Evolutionary conservation across 306 rosid genomes (phyloP).

Genomic region (Echinosophora koreensis): DNA sequence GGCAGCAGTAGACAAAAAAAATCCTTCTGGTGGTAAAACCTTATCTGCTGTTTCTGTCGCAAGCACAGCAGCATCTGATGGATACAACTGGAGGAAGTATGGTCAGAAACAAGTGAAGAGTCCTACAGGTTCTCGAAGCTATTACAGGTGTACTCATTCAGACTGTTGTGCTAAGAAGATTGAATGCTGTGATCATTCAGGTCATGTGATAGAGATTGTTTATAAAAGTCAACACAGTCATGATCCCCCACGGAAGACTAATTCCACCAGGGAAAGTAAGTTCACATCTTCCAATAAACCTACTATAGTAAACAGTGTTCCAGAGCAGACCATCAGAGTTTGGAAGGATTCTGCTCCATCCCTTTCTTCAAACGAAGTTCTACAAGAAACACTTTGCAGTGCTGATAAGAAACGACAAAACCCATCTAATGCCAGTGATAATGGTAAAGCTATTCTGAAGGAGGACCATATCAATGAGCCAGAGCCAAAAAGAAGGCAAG

Average conservation of each 20-base stretch:
- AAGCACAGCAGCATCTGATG: conserved; percentile 73
- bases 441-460: conserved; percentile 56
- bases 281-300: conserved; percentile 50
- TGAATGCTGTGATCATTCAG: conserved; percentile 75
- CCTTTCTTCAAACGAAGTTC: conserved; percentile 58
- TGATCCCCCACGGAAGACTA: conserved; percentile 76
- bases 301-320: conserved; percentile 48
- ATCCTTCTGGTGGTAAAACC: conserved; percentile 48
- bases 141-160: conserved; percentile 78
- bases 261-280: conserved; percentile 56
- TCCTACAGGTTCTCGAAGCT: conserved; percentile 86
- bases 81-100: conserved; percentile 92
- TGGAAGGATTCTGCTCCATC: conserved; percentile 58
- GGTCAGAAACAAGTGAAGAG: conserved; percentile 97
- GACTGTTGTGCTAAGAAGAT: conserved; percentile 82
- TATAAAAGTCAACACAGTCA: conserved; percentile 81
- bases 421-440: conserved; percentile 48
- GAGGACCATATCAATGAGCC: conserved; percentile 61
- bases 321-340: conserved; percentile 52
- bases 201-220: conserved; percentile 64
- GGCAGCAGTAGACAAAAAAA: conserved; percentile 48
- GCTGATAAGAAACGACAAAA: conserved; percentile 60
- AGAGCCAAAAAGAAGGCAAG: conserved; percentile 79
- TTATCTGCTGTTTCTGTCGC: conserved; percentile 53
- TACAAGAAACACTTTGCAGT: conserved; percentile 49